Base-by-base conservation (phyloP, 2,329 filamentous ascomycete genomes). In the Trichoderma citrinoviride region DNA sequence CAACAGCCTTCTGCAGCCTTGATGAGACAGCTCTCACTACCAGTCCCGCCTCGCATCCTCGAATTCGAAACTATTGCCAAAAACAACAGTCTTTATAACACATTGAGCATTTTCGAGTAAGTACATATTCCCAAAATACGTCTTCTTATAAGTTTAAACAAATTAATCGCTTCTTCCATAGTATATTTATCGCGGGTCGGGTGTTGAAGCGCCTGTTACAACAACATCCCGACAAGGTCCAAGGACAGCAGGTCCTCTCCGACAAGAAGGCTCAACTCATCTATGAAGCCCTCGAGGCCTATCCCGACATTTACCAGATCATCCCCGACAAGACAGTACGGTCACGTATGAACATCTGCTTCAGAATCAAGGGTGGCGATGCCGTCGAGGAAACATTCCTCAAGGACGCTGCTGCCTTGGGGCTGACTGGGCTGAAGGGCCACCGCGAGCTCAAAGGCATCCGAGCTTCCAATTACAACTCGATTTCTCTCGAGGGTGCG, bases 81-180 rank as follows among this genome's bases (percentile, higher is more conserved):
- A 82, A 96, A 96, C 80, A 95, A 96, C 80, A 95, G 90, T 71
- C 83, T 98, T 29, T 98, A 98, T 81, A 98, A 98, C 79, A 98
- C 94, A 0, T 81, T 98, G 12, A 93, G 92, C 72, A 96, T 98
- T 73, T 97, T 98, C 73, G 93, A 87, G 85, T 87, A 76, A 73
- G 84, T 78, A 1, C 33, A 12, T 3, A 40, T 69, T 71, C 15
- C n/a, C 41, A 15, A 7, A 15, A 7, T 37, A 8, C 17, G n/a
- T 19, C 3, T n/a, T n/a, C 6, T 5, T 19, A 15, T n/a, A 7
- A 19, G 41, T 50, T 71, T 17, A 14, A 5, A 5, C 53, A 19
- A 23, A 49, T 61, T 37, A n/a, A n/a, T n/a, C n/a, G n/a, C 19
- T 37, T 14, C 37, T 15, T 17, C 3, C 21, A 1, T 7, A 87